Evolutionary conservation across 805 yeast species (phyloP), one percentile per base, ranked within the genome.

Genomic region (Candida xiaguanensis): DNA sequence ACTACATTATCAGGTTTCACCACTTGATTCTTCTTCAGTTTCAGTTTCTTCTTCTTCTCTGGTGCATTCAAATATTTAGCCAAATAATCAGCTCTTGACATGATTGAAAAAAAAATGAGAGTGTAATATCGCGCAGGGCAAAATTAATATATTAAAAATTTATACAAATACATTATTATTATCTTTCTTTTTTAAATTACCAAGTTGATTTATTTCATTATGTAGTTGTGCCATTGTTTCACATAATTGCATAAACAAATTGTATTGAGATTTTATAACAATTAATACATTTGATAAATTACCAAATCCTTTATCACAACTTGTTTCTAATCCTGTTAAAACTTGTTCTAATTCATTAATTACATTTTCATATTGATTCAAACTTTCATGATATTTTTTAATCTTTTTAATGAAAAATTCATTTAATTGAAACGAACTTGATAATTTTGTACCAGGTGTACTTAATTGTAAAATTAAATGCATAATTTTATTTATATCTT

Each of bases 161-260:
- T 20, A 20, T 20, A 20, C 24, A 20, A 20, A 35, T 22, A 26
- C 12, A 34, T 6, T 34, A 22, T 8, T 9, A 19, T 8, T 23
- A 15, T 18, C 29, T 17, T 19, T 33, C 8, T 50, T 30, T 2
- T 40, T 16, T 38, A 35, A 31, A 19, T 43, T 39, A 9, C 40
- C 23, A 12, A 44, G 27, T 25, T 36, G 52, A 37, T 43, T 48
- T 16, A 64, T 59, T 45, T 62, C 64, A 34, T 52, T 60, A 58
- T 84, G 91, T 29, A 82, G 58, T 48, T 80, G 85, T 2, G 91
- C 90, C 54, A 82, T 72, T 29, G 77, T 74, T 55, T 83, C 85
- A 35, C 90, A 82, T 31, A 82, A 67, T 56, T 83, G 90, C 79
- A 83, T 80, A 58, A 82, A 85, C 38, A 84, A 62, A 31, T 68